Conservation (phyloP, 2,329 filamentous ascomycete genomes). For the Verticillium dahliae region DNA sequence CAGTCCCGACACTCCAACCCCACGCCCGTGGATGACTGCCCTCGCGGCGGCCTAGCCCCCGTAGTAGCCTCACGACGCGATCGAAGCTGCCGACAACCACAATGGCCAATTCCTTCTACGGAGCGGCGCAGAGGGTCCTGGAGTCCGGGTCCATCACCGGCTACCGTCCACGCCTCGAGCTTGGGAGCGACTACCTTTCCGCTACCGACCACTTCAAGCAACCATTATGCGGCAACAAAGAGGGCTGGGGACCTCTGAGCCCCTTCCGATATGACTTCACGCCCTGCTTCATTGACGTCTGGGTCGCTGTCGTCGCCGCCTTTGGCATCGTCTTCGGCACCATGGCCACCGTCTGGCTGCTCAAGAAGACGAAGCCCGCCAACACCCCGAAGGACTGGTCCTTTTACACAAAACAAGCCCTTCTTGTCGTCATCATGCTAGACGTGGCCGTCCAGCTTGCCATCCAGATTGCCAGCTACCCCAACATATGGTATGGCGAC, state of each 20-base stretch:
- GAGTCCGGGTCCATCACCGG: constrained; percentile 57
- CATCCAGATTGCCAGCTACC: constrained; percentile 67
- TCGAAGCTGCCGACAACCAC: constrained; percentile 4
- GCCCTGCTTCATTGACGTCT: constrained; percentile 92
- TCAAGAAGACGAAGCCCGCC: constrained; percentile 59
- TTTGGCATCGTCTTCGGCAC: constrained; percentile 76
- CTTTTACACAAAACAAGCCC: constrained; percentile 85
- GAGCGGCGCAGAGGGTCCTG: constrained; percentile 33
- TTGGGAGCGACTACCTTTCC: constrained; percentile 56
- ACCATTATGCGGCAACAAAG: constrained; percentile 77
- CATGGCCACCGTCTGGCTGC: constrained; percentile 72
- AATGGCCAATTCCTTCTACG: constrained; percentile 9
- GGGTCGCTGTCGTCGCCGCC: constrained; percentile 69
- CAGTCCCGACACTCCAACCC: background rate
- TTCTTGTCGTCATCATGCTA: constrained; percentile 62
- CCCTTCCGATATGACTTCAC: constrained; percentile 87
- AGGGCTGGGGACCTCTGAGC: constrained; percentile 95
- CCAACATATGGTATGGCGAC: constrained; percentile 67
- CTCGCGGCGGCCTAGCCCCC: background rate
- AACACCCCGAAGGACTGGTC: constrained; percentile 78
- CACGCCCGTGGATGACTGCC: background rate
- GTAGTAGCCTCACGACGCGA: constrained; percentile 9
- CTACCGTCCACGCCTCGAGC: constrained; percentile 39
- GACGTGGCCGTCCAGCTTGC: constrained; percentile 66
- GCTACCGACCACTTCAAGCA: constrained; percentile 47